Base-by-base conservation (phyloP, 495 filamentous ascomycete genomes). In the Penicillium fimorum region DNA sequence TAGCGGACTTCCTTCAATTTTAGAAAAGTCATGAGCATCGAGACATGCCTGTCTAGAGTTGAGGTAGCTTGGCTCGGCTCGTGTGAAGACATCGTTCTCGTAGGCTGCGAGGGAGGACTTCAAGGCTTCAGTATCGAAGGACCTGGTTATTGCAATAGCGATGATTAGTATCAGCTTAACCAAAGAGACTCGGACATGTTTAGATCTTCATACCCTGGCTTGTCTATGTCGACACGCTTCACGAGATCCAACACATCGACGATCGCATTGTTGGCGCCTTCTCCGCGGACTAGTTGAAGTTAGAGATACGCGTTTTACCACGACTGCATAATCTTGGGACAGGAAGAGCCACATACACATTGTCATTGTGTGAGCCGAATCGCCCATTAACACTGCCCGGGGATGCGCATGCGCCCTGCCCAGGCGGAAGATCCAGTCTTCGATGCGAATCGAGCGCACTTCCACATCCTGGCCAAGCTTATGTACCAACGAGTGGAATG, bases 181-280 rank as follows among this genome's bases (percentile, higher is more conserved):
- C 5, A 32, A 12, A 18, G 0, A 44, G 2, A 24, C 5, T 30
- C 35, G 1, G 5, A n/a, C 13, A 5, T 15, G 1, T 2, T 24
- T 0, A 44, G 53, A 44, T 55, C 64, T 60, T 43, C 24, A 8
- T 50, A 17, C 15, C 53, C 56, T 25, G 18, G 29, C 18, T 54
- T 12, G 25, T 22, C 12, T 48, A 68, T 50, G 33, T 71, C 55
- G 6, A 71, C 53, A 4, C 52, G 29, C 27, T 57, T 69, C 0
- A 69, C 65, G 17, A 86, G 62, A 42, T 73, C 64, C 4, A 68
- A 62, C 5, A 77, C 74, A 61, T 86, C 84, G 17, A 76, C 67
- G 37, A 86, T 78, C 5, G 78, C 81, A 46, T 86, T 81, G 44
- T 86, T 87, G 6, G 80, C 81, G 0, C 76, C 84, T 68, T 87